These are phyloP conservation scores for Pisolithus albus DNA, from an alignment of 768 basidiomycete genomes.

Conservation along the genomic window DNA sequence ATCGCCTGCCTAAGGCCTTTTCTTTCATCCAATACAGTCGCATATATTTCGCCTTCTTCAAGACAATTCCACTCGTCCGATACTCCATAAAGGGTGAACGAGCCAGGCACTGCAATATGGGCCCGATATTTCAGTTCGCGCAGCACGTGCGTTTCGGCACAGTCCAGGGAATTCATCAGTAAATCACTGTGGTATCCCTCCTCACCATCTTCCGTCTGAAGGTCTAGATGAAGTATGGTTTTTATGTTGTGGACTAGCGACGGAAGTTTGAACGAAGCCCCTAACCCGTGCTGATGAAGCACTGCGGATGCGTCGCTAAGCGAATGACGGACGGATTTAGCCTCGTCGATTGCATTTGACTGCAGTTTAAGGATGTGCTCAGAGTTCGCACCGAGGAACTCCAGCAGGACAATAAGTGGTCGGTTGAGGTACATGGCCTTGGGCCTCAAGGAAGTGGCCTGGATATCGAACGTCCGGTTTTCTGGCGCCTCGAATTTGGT, in stretches of 20 bases:
- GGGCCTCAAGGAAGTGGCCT: conserved; percentile 38
- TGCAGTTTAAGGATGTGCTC: conserved; percentile 34
- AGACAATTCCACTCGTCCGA: conserved; percentile 45
- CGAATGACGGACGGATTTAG: conserved; percentile 28
- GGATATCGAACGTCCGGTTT: conserved; percentile 39
- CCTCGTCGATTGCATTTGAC: conserved; percentile 29
- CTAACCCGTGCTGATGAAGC: conserved; percentile 39
- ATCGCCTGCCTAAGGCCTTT: conserved; percentile 21
- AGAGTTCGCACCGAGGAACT: conserved; percentile 34
- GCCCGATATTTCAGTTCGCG: conserved; percentile 47
- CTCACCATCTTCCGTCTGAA: conserved; percentile 15
- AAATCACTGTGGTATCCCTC: conserved; percentile 25
- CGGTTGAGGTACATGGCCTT: conserved; percentile 40
- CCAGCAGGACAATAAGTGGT: conserved; percentile 43
- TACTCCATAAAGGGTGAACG: conserved; percentile 47
- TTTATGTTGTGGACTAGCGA: conserved; percentile 36
- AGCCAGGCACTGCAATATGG: conserved; percentile 43
- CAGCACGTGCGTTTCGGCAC: conserved; percentile 38
- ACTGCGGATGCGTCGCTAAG: conserved; percentile 32
- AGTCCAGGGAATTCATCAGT: conserved; percentile 31
- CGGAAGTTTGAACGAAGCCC: conserved; percentile 38
- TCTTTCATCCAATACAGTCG: conserved; percentile 31
- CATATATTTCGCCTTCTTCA: conserved; percentile 41
- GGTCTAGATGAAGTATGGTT: conserved; percentile 24
- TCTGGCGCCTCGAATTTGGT: conserved; percentile 39